Conservation (phyloP, 768 basidiomycete genomes). For the Amanita subjunquillea region DNA sequence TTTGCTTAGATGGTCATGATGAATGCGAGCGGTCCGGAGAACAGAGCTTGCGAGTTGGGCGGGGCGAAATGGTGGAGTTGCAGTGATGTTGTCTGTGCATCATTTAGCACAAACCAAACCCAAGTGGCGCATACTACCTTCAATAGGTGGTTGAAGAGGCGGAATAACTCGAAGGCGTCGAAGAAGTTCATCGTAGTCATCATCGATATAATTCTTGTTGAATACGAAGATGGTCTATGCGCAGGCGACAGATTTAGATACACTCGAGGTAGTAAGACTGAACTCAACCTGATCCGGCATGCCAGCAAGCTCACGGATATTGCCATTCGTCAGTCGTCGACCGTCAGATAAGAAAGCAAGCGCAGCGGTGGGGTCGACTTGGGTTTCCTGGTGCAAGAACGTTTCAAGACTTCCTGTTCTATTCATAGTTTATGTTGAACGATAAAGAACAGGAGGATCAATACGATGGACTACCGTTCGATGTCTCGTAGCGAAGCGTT, state of each 20-base stretch:
- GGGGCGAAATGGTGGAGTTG: constrained; percentile 65
- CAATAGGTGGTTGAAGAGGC: constrained; percentile 57
- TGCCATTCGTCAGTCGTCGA: constrained; percentile 56
- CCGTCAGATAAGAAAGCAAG: constrained; percentile 79
- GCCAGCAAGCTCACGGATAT: constrained; percentile 68
- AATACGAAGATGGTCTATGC: constrained; percentile 66
- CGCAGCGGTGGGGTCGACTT: constrained; percentile 57
- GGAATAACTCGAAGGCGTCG: constrained; percentile 52
- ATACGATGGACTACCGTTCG: constrained; percentile 38
- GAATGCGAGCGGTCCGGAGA: constrained; percentile 49
- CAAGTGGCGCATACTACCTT: constrained; percentile 34
- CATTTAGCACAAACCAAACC: background rate
- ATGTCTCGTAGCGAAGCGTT: constrained; percentile 67
- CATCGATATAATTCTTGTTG: constrained; percentile 72
- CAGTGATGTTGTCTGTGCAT: constrained; percentile 41
- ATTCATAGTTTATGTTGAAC: constrained; percentile 5
- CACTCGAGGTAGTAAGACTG: background rate
- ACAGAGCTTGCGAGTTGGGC: constrained; percentile 60
- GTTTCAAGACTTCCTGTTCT: constrained; percentile 62
- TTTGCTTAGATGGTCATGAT: constrained; percentile 51
- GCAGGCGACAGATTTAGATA: background rate
- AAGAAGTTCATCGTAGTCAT: constrained; percentile 56
- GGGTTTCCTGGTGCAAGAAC: constrained; percentile 64
- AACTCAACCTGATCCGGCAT: constrained; percentile 62
- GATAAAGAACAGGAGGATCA: background rate